Evolutionary conservation across 2,329 filamentous ascomycete species (phyloP), one percentile per base, ranked within the genome.

Genomic region (Capronia americana): DNA sequence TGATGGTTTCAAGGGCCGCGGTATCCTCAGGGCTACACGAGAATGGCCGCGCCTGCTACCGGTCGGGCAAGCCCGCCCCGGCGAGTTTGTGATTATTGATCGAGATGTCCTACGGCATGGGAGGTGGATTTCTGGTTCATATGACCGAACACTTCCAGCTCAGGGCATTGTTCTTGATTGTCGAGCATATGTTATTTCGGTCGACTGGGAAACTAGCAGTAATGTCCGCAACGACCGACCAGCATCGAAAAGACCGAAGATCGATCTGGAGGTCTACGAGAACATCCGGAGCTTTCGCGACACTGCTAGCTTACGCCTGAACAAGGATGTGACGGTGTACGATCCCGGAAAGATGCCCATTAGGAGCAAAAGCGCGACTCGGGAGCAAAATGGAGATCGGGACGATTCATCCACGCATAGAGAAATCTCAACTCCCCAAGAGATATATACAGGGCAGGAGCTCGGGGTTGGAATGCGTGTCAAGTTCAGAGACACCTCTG

Each of bases 91-190:
- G 20, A 79, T 79, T 59, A 85, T 84, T 0, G 83, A 83, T 67
- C 84, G 84, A 66, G 81, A 78, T 28, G 83, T 83, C 62, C 73
- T 88, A 48, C 77, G 82, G 24, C 78, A 80, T 55, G 85, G 85
- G 1, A 77, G 78, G 23, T 87, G 85, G 84, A 79, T 80, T 62
- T 83, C 79, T 63, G 85, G 85, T 5, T 77, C 78, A 28, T 86
- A 84, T 70, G 80, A 83, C 58, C 51, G 79, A 81, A n/a, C 81
- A 82, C 57, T 74, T 75, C 14, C 82, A 53, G 23, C 83, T 0
- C 75, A 82, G 24, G 86, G 85, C 28, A 80, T 82, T 10, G 81
- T 88, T 0, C 79, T 88, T 20, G 79, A 83, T 44, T 81, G 83
- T 4, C 79, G 82, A 23, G 76, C 81, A 5, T 73, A 79, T 23